Conservation (phyloP, 1,284 basidiomycete species). For the Rhodotorula mucilaginosa region DNA sequence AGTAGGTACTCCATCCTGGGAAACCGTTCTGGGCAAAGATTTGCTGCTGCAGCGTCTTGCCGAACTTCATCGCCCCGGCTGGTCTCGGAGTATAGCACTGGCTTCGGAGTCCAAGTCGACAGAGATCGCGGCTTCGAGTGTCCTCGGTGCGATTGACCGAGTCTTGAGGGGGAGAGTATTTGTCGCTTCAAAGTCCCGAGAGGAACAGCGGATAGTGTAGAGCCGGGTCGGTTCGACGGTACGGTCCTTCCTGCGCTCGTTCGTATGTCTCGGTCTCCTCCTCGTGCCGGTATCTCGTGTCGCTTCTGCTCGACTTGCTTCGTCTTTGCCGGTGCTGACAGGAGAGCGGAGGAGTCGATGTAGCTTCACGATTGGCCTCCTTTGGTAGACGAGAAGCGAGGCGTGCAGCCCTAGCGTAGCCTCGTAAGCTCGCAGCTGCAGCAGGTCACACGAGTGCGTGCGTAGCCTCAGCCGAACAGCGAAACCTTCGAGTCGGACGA, state of each 20-base stretch:
- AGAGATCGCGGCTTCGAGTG: neutral
- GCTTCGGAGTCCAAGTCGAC: neutral
- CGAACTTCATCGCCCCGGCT: conserved; percentile 66
- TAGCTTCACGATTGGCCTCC: neutral
- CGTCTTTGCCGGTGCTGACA: neutral
- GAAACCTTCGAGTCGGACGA: neutral
- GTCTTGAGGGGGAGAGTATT: no score
- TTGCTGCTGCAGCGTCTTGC: conserved; percentile 94
- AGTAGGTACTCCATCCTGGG: conserved; percentile 93
- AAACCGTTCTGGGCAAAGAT: conserved; percentile 59
- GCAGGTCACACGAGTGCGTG: neutral
- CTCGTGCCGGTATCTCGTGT: no score
- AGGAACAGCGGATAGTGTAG: no score
- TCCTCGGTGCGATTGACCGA: neutral
- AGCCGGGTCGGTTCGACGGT: no score
- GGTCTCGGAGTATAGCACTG: neutral
- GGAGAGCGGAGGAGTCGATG: neutral
- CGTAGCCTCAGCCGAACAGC: neutral
- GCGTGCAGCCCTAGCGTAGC: no score
- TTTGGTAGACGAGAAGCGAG: neutral
- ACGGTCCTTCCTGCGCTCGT: no score
- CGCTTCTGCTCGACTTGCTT: no score
- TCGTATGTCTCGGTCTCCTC: no score
- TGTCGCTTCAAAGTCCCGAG: no score
- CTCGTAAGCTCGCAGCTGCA: neutral